Base-by-base conservation (phyloP, 345 rosid genomes). In the Citrus reticulata region DNA sequence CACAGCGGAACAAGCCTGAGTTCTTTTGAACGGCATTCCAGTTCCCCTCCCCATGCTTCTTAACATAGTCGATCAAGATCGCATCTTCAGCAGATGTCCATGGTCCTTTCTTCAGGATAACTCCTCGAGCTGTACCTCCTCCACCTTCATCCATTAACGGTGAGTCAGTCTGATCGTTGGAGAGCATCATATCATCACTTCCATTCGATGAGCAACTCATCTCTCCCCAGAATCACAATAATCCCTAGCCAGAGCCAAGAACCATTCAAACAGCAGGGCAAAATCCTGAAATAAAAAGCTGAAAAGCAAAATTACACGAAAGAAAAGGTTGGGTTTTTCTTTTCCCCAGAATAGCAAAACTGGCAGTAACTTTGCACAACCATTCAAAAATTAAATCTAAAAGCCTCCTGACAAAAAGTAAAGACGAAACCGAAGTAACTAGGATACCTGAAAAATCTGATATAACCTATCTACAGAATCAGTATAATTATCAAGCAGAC, bases 61-160 rank as follows among this genome's bases (percentile, higher is more conserved):
- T 91, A 42, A 96, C 98, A 86, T 93, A 93, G 57, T 96, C 92
- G 51, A 94, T 85, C 83, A 96, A 86, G 80, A 96, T 90, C 42
- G 88, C 90, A 82, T 96, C 99, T 89, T 96, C 98, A 20, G 95
- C 83, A n/a, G 99, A 86, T 8, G 99, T 93, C 99, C 99, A 96
- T 27, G 99, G 99, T 64, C 99, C 99, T 90, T 96, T 96, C 90
- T 94, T 94, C 83, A 96, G 82, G 82, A 66, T 78, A 76, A 61
- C 37, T 73, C 89, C 92, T 40, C 80, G 91, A 83, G 83, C 88
- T 22, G 75, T 73, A 81, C 84, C 82, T 74, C 85, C 91, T 82
- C 83, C 84, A 55, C 83, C 85, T 79, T 81, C 88, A 72, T 89
- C 93, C 51, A 76, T 39, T 86, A 84, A 87, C 6, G 93, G 88